A percentile compares a stretch with the other conserved stretches of the same genome.
Evolutionary conservation across 768 basidiomycete genomes (phyloP).

Genomic region (Mycena metata): DNA sequence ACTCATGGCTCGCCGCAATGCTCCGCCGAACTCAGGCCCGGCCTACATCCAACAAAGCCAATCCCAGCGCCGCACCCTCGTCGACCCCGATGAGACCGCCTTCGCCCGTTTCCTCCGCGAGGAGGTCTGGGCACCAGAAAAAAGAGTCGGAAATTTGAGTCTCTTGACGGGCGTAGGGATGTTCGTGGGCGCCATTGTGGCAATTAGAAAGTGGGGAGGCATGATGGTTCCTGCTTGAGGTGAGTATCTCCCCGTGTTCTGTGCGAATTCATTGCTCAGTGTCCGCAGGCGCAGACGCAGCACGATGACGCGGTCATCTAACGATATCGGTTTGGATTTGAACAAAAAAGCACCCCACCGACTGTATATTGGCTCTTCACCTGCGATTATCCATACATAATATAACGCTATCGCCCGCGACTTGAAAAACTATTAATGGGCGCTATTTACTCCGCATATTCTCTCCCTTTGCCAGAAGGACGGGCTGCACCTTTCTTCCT

Average conservation of each 20-base stretch:
- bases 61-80: constrained; percentile 55
- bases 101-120: constrained; percentile 73
- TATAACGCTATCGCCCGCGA: no score
- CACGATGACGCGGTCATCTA: no score
- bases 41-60: constrained; percentile 67
- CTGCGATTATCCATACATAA: no score
- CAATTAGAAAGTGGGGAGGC: constrained; percentile 83
- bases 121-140: constrained; percentile 80
- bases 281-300: no score
- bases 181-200: constrained; percentile 79
- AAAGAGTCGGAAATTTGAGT: constrained; percentile 80
- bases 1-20: constrained; percentile 77
- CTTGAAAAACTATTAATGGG: no score
- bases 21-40: constrained; percentile 67
- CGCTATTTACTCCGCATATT: no score
- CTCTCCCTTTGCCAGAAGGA: no score
- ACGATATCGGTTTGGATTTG: no score
- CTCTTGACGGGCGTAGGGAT: constrained; percentile 74
- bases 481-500: neutral
- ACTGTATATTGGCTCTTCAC: no score
- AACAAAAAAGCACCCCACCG: no score
- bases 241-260: neutral
- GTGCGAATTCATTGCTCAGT: neutral
- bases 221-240: constrained; percentile 76
- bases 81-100: constrained; percentile 73